These are phyloP conservation scores for Penicillium rolfsii DNA, from an alignment of 2,329 filamentous ascomycete genomes.

Conservation along the genomic window DNA sequence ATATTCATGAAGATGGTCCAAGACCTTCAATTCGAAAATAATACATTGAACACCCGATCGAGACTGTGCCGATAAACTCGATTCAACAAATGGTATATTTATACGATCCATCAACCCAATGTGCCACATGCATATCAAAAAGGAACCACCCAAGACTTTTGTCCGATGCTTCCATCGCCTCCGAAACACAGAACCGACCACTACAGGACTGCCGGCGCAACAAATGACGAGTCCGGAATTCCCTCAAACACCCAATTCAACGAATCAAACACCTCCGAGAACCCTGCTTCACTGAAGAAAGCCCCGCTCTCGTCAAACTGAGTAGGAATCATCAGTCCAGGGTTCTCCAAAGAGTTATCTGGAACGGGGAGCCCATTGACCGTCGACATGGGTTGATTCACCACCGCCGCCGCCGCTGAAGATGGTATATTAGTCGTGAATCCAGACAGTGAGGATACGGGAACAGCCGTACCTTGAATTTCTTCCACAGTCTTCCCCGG, in stretches of 20 bases:
- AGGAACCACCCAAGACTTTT: neutral
- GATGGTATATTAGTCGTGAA: constrained; percentile 25
- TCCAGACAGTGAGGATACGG: constrained; percentile 10
- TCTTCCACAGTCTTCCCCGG: constrained; percentile 63
- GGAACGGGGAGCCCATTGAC: constrained; percentile 33
- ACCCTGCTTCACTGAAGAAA: constrained; percentile 52
- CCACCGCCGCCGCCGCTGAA: constrained; percentile 28
- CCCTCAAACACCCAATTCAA: constrained; percentile 92
- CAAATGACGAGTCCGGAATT: constrained; percentile 67
- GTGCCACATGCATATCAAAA: neutral
- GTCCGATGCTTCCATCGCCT: too few relatives aligned
- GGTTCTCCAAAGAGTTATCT: constrained; percentile 37
- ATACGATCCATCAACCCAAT: neutral
- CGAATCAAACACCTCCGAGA: constrained; percentile 80
- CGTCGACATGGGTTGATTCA: constrained; percentile 44
- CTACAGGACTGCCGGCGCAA: constrained; percentile 39
- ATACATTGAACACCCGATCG: too few relatives aligned
- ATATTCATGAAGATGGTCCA: too few relatives aligned
- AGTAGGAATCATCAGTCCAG: constrained; percentile 37
- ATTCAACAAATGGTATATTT: neutral
- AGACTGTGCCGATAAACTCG: neutral
- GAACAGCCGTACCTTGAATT: constrained; percentile 63
- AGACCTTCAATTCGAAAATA: too few relatives aligned
- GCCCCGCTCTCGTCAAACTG: constrained; percentile 43
- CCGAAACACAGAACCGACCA: too few relatives aligned